Evolutionary conservation across 192 early-diverging fungal genomes (phyloP), one percentile per base, ranked within the genome.

Genomic region (Geranomyces michiganensis): DNA sequence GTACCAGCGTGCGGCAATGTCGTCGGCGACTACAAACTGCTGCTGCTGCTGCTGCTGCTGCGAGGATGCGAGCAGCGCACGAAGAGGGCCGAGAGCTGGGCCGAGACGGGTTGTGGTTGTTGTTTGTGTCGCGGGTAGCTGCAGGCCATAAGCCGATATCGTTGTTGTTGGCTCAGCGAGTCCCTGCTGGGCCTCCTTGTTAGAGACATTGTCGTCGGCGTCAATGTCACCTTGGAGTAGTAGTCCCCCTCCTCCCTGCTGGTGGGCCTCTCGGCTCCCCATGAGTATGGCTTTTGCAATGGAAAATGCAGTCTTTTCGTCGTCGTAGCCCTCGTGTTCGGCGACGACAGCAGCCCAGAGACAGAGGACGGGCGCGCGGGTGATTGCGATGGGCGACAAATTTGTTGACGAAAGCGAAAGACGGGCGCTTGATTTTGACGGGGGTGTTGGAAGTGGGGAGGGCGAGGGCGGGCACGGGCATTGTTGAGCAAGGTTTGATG

Each of bases 331-430:
- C 22, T 64, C 62, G 62, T 29, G 62, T 22, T 43, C 5, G 12
- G 62, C 62, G 62, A 64, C 62, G n/a, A 21, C 22, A 4, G 62
- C 33, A 14, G 62, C 13, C 62, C 62, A 64, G 17, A 64, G 62
- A 21, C 41, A 41, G 3, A 64, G 62, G n/a, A 64, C 62, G 2
- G 62, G 62, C 12, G 62, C 62, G 36, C 62, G 62, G 62, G 36
- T 64, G 62, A 64, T 64, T 14, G 43, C 10, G n/a, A 64, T 64
- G 1, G 62, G 62, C 12, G 62, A 64, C 14, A 21, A 17, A 36
- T 64, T 29, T 31, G 36, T 8, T 64, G 62, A 36, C 15, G 51
- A 15, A 3, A 15, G 51, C 19, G 12, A 19, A 19, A 10, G 46
- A 10, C 19, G 46, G 46, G 10, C 46, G 19, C 19, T 47, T 10